Evolutionary conservation across 225 moss, liverwort and hornwort genomes (phyloP).

Genomic region (Marchantia paleacea): DNA sequence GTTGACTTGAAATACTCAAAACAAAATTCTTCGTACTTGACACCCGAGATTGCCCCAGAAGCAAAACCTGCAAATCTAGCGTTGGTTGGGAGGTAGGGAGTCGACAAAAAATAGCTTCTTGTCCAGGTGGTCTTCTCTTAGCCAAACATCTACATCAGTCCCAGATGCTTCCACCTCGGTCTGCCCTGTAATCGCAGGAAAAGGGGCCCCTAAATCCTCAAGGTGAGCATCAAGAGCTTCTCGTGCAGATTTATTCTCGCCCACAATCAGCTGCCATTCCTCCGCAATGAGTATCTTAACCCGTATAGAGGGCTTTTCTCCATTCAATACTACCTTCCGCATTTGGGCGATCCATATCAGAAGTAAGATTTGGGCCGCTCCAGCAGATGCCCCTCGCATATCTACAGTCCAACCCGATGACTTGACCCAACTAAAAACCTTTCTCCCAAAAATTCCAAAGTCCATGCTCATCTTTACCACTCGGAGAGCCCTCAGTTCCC

Average conservation of each 20-base stretch:
- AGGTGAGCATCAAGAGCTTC: slow-evolving; percentile 77
- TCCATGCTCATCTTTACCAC: slow-evolving; percentile 70
- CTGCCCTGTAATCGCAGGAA: slow-evolving; percentile 25
- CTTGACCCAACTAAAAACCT: slow-evolving; percentile 63
- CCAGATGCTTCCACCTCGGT: slow-evolving; percentile 24
- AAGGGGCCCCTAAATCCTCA: slow-evolving; percentile 64
- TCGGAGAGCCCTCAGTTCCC: slow-evolving; percentile 70
- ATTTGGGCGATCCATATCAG: slow-evolving; percentile 82
- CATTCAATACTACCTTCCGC: slow-evolving; percentile 47
- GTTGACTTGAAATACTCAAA: too few relatives aligned
- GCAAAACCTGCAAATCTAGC: neutral
- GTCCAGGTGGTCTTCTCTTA: slow-evolving; percentile 32
- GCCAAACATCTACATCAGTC: slow-evolving; percentile 31
- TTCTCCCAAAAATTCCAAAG: slow-evolving; percentile 58
- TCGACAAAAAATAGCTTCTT: slow-evolving; percentile 39
- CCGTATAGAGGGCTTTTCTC: slow-evolving; percentile 47
- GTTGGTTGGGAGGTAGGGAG: neutral
- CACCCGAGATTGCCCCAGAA: neutral
- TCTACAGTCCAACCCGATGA: slow-evolving; percentile 65
- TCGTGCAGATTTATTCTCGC: slow-evolving; percentile 71
- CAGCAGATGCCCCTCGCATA: slow-evolving; percentile 62
- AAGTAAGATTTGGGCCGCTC: slow-evolving; percentile 76
- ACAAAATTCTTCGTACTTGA: too few relatives aligned
- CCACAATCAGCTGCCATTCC: slow-evolving; percentile 79
- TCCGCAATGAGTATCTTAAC: slow-evolving; percentile 66